Percentiles rank a stretch among this genome's conserved stretches.
Conservation (phyloP, 495 filamentous ascomycete genomes). For the Cercophora samala region DNA sequence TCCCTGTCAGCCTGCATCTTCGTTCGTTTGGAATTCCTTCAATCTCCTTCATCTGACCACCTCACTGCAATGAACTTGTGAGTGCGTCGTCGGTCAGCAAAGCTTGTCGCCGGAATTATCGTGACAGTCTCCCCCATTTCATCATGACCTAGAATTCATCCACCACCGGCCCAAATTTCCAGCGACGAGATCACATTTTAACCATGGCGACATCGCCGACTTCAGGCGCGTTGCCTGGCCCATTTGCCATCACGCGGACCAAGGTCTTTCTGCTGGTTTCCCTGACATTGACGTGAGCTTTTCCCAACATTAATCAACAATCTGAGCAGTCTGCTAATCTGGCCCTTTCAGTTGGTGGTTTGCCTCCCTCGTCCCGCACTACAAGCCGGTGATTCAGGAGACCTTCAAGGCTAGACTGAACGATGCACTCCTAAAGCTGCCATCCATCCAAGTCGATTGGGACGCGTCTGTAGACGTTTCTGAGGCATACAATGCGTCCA, state of each 20-base stretch:
- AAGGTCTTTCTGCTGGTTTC: constrained; percentile 3
- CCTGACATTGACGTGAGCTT: constrained; percentile 1
- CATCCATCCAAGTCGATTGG: constrained; percentile 44
- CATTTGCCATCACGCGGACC: background rate
- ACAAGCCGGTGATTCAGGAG: constrained; percentile 37
- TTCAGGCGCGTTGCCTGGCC: background rate
- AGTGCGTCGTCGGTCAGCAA: background rate
- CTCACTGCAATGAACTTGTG: background rate
- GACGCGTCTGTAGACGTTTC: constrained; percentile 32
- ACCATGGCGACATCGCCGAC: background rate
- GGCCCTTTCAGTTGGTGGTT: constrained; percentile 38
- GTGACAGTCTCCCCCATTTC: background rate
- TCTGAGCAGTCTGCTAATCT: background rate
- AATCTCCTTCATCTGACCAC: background rate
- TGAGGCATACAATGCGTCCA: constrained; percentile 44
- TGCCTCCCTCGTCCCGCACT: constrained; percentile 39
- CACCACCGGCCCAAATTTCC: background rate
- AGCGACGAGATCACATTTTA: background rate
- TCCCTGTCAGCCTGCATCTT: background rate
- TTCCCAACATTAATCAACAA: background rate
- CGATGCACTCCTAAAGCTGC: constrained; percentile 39
- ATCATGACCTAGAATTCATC: background rate
- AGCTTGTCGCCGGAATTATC: background rate
- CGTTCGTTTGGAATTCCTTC: background rate
- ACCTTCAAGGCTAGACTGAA: constrained; percentile 34